Evolutionary conservation across 2,329 filamentous ascomycete species (phyloP).

Genomic region (Alternaria ethzedia): DNA sequence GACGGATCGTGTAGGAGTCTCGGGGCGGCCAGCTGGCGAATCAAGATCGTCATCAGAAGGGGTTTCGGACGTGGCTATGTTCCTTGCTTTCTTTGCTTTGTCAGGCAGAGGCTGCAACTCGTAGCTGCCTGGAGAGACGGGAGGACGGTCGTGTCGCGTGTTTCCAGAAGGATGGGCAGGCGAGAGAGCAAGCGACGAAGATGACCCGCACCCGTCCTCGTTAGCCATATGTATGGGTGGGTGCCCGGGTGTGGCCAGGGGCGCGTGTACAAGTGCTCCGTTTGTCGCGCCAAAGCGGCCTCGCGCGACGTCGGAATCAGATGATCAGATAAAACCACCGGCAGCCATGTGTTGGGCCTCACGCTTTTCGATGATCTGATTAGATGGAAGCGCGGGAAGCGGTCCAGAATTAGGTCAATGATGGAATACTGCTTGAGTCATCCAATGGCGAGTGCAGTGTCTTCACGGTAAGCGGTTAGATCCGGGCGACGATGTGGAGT

Average conservation of each 20-base stretch:
- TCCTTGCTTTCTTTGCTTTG: conserved; percentile 41
- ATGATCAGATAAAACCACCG: conserved; percentile 32
- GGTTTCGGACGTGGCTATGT: conserved; percentile 31
- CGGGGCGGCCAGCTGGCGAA: conserved; percentile 17
- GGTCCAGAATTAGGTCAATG: conserved; percentile 3
- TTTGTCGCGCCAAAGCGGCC: conserved; percentile 30
- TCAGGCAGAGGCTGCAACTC: conserved; percentile 37
- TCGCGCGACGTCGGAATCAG: conserved; percentile 29
- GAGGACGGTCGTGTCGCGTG: conserved; percentile 26
- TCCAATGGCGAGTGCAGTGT: conserved; percentile 3
- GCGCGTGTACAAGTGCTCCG: conserved; percentile 27
- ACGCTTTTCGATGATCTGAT: conserved; percentile 31
- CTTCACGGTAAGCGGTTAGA: conserved; percentile 15
- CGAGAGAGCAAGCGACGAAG: conserved; percentile 25
- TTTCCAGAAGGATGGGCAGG: conserved; percentile 24
- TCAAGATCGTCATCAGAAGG: conserved; percentile 39
- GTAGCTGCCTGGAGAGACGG: conserved; percentile 34
- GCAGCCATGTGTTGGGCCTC: conserved; percentile 8
- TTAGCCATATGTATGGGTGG: conserved; percentile 35
- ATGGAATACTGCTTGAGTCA: background rate
- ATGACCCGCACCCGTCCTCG: conserved; percentile 19
- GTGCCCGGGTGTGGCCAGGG: conserved; percentile 17
- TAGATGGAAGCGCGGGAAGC: conserved; percentile 23
- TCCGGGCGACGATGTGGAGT: conserved; percentile 12
- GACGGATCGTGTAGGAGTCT: conserved; percentile 20